Evolutionary conservation across 2,329 filamentous ascomycete species (phyloP), one percentile per base, ranked within the genome.

Genomic region (Sporothrix schenckii): DNA sequence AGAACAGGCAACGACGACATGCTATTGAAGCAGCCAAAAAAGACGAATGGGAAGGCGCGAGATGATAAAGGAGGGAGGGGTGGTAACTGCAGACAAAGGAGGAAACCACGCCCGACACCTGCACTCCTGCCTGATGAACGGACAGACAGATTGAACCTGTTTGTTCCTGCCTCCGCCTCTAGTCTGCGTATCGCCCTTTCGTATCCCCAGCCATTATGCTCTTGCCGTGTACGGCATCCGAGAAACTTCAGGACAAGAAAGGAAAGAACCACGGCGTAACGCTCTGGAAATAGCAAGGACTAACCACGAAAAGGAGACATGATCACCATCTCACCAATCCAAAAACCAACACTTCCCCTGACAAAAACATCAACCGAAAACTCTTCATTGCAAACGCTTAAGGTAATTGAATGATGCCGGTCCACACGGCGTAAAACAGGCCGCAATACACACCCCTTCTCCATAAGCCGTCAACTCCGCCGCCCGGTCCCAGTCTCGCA

Each of bases 91-190:
- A 68, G 24, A 27, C 27, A 27, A 56, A 61, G 19, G 50, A 16
- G 56, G 73, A 76, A 78, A 77, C 77, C 77, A 78, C 78, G 80
- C 80, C 80, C 78, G 79, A 81, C 79, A 78, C 76, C 78, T 82
- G 81, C 81, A 83, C 78, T 79, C 81, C 80, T 83, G 81, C 81
- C 81, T 81, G 80, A 83, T 80, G 75, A 77, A 39, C 19, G 65
- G 27, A 47, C 56, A 69, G 53, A 24, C 63, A 21, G 63, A 27
- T 66, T 16, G 47, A 27, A 24, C 16, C 34, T 44, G 27, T 53
- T 72, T 65, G 47, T 49, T 68, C 69, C 27, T 70, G 61, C 65
- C 54, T 50, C 53, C 65, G 54, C 47, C 47, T 61, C 58, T 21
- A 63, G n/a, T 4, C 4, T 27, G 58, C 56, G 54, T 61, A 61